These are phyloP conservation scores for Fusarium bactridioides DNA, from an alignment of 2,329 filamentous ascomycete genomes.

Conservation along the genomic window DNA sequence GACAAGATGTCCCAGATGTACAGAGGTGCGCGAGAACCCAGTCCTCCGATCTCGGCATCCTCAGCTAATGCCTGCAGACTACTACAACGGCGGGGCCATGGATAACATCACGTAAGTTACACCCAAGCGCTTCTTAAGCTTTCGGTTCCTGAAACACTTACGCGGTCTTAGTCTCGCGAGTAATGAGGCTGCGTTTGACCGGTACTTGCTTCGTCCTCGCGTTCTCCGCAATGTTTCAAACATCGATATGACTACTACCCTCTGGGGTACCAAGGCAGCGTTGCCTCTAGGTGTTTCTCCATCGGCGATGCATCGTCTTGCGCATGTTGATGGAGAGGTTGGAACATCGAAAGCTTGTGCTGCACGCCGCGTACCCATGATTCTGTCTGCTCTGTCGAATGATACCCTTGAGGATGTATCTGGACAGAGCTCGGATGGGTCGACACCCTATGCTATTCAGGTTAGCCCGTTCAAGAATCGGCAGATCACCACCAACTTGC, in stretches of 20 bases:
- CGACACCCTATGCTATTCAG: background rate
- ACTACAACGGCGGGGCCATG: background rate
- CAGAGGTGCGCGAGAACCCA: background rate
- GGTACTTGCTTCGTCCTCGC: background rate
- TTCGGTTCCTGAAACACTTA: background rate
- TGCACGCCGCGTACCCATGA: background rate
- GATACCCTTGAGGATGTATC: background rate
- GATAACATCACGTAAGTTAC: background rate
- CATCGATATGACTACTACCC: background rate
- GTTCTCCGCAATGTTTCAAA: background rate
- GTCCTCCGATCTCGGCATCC: background rate
- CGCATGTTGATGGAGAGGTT: background rate
- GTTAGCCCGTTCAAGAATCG: background rate
- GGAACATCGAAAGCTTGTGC: background rate
- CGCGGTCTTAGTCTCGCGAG: background rate
- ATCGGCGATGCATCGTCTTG: background rate
- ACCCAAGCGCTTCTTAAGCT: background rate
- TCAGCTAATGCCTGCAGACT: background rate
- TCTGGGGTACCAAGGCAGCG: background rate
- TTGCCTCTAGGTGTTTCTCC: background rate
- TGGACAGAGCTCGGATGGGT: background rate
- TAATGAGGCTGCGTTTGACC: background rate
- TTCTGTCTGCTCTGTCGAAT: background rate
- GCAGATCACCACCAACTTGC: background rate
- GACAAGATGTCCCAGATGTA: conserved; percentile 3